phyloP scores from a whole-genome alignment of 2,329 filamentous ascomycete species.

The Alternaria brassicicola region DNA sequence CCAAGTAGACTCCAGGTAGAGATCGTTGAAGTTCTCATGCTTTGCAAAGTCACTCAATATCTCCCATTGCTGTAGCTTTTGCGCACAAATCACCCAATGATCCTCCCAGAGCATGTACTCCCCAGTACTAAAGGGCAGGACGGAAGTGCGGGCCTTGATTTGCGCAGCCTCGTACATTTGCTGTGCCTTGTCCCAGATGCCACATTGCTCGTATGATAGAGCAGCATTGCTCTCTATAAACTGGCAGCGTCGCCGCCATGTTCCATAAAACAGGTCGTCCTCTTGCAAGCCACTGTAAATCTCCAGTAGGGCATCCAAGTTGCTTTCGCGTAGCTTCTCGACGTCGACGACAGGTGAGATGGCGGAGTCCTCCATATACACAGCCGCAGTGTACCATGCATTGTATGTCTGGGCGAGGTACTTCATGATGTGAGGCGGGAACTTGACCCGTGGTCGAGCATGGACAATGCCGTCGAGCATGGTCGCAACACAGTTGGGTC shows the following conservation, averaged over 20 bases:
- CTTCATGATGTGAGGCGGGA: conserved; percentile 95
- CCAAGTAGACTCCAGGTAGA: conserved; percentile 95
- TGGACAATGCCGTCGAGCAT: conserved; percentile 86
- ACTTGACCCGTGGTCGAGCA: conserved; percentile 84
- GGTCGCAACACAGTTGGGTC: conserved; percentile 94
- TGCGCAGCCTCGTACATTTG: conserved; percentile 95
- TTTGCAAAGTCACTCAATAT: conserved; percentile 97
- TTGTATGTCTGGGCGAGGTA: conserved; percentile 93
- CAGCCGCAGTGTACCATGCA: conserved; percentile 93
- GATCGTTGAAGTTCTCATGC: conserved; percentile 97
- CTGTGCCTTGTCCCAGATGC: conserved; percentile 99
- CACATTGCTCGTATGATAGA: conserved; percentile 96
- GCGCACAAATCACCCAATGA: conserved; percentile 96
- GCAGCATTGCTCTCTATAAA: conserved; percentile 98
- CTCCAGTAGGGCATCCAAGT: conserved; percentile 92
- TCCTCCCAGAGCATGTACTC: conserved; percentile 99
- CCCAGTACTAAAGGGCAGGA: conserved; percentile 92
- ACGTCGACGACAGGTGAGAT: conserved; percentile 86
- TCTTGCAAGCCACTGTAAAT: conserved; percentile 90
- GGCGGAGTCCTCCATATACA: conserved; percentile 87
- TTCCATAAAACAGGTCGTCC: conserved; percentile 96
- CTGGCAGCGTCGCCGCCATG: conserved; percentile 91
- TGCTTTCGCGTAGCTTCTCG: conserved; percentile 84
- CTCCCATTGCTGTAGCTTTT: conserved; percentile 99
- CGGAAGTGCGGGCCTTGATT: conserved; percentile 93